phyloP scores from a whole-genome alignment of 2,329 filamentous ascomycete species.

The Eutypa lata region DNA sequence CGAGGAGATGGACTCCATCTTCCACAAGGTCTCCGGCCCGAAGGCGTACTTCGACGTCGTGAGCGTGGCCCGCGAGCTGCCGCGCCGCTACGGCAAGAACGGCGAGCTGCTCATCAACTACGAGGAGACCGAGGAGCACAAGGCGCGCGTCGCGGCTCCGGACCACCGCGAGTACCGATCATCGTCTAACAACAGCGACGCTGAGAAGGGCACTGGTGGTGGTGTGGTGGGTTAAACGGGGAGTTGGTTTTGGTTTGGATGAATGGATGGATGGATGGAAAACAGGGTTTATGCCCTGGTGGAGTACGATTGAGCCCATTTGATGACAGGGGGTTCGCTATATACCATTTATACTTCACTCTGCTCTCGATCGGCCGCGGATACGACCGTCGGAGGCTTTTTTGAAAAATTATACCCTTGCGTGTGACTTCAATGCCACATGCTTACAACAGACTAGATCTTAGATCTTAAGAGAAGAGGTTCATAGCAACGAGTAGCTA shows the following conservation, averaged over 20 bases:
- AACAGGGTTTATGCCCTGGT: too few relatives aligned
- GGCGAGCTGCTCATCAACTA: constrained; percentile 53
- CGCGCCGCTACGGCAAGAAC: constrained; percentile 55
- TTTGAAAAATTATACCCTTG: too few relatives aligned
- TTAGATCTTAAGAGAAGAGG: too few relatives aligned
- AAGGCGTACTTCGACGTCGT: constrained; percentile 40
- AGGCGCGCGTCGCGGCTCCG: constrained; percentile 15
- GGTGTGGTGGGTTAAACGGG: not conserved
- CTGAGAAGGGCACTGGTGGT: constrained; percentile 15
- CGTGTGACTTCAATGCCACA: too few relatives aligned
- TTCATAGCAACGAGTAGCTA: too few relatives aligned
- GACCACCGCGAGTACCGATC: constrained; percentile 12
- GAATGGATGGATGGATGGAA: too few relatives aligned
- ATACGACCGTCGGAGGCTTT: too few relatives aligned
- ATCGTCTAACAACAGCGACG: constrained; percentile 9
- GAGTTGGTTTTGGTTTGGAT: not conserved
- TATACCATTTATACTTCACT: too few relatives aligned
- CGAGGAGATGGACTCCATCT: constrained; percentile 66
- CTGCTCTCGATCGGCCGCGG: too few relatives aligned
- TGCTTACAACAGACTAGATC: too few relatives aligned
- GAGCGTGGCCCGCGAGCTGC: constrained; percentile 42
- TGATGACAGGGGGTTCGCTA: too few relatives aligned
- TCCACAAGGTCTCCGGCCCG: constrained; percentile 51
- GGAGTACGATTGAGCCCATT: too few relatives aligned
- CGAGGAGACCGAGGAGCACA: constrained; percentile 39